Conservation (phyloP, 768 basidiomycete species). For the Omphalotus guepiniiformis region DNA sequence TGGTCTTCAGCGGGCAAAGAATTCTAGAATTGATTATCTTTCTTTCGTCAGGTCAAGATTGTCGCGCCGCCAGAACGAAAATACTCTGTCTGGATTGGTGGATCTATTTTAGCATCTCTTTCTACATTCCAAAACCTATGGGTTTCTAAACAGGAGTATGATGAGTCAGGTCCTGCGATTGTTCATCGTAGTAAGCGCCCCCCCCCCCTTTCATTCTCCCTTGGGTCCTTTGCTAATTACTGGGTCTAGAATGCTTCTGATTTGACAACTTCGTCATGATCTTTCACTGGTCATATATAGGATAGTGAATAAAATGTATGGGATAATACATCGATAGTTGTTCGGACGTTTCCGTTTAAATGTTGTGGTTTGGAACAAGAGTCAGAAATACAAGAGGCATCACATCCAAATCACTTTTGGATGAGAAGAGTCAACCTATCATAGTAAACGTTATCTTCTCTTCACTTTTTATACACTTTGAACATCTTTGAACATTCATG, state of each 20-base stretch:
- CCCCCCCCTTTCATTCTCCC: too few species aligned
- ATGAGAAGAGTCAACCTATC: not conserved
- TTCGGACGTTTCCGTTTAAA: too few species aligned
- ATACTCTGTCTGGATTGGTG: constrained; percentile 90
- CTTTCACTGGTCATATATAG: too few species aligned
- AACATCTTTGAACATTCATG: too few species aligned
- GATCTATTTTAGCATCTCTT: constrained; percentile 81
- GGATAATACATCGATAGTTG: too few species aligned
- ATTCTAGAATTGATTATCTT: not conserved
- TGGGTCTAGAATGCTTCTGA: constrained; percentile 14
- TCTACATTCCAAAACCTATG: constrained; percentile 97
- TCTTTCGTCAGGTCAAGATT: constrained; percentile 46
- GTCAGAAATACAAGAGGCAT: too few species aligned
- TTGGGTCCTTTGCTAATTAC: not conserved
- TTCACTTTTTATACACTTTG: not conserved
- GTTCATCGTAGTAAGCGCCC: constrained; percentile 33
- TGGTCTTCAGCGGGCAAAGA: not conserved
- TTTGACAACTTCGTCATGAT: too few species aligned
- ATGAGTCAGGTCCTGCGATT: constrained; percentile 60
- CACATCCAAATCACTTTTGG: not conserved
- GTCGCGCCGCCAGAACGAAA: constrained; percentile 67
- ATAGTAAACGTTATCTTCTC: not conserved
- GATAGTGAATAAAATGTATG: too few species aligned
- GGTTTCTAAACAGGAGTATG: constrained; percentile 92
- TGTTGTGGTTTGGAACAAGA: too few species aligned